Conservation (phyloP, 2,329 filamentous ascomycete species). For the Nannizziopsis barbatae region DNA sequence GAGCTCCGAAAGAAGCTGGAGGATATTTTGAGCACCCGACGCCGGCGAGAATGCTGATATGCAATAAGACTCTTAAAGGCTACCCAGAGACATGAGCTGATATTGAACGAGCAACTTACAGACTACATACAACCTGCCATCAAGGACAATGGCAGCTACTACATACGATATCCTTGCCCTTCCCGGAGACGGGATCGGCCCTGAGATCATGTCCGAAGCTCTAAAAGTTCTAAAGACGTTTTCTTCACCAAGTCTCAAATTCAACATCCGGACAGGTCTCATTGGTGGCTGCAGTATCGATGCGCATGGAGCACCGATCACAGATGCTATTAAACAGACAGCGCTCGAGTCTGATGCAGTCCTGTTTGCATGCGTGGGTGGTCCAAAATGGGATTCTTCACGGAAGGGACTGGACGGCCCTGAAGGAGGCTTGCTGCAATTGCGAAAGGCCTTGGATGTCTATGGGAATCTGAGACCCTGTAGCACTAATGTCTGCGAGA, state of each 20-base stretch:
- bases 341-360: slow-evolving; percentile 74
- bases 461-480: slow-evolving; percentile 84
- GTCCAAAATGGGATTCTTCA: slow-evolving; percentile 76
- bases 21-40: neutral
- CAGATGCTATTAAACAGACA: slow-evolving; percentile 63
- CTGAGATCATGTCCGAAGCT: slow-evolving; percentile 49
- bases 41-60: neutral
- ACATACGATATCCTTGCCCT: slow-evolving; percentile 63
- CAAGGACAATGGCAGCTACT: slow-evolving; percentile 16
- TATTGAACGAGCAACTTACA: neutral
- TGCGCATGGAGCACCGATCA: slow-evolving; percentile 60
- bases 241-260: slow-evolving; percentile 57
- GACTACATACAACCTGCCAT: neutral
- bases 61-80: neutral
- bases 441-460: slow-evolving; percentile 77
- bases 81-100: too few species aligned
- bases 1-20: neutral
- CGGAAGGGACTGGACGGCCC: slow-evolving; percentile 59
- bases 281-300: slow-evolving; percentile 84
- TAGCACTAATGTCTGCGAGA: slow-evolving; percentile 32
- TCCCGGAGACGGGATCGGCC: slow-evolving; percentile 67
- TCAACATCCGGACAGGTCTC: slow-evolving; percentile 72
- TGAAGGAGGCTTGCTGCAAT: slow-evolving; percentile 72
- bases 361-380: slow-evolving; percentile 78
- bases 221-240: slow-evolving; percentile 60